Percentiles rank a stretch among this genome's conserved stretches.
Evolutionary conservation across 441 rosid genomes (phyloP).

Genomic region (Viola pubescens): DNA sequence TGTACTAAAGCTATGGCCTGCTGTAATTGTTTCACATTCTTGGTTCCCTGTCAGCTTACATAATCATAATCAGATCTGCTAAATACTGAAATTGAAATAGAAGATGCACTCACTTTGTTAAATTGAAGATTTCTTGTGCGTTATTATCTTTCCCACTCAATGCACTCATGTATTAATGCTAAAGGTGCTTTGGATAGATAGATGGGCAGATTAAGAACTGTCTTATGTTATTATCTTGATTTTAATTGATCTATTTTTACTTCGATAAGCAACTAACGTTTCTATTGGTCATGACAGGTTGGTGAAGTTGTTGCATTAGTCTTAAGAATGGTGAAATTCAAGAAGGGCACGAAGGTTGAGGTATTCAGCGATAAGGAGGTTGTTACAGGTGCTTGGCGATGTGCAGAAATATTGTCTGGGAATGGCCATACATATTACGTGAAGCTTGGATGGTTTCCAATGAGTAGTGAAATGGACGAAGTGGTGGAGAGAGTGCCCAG

Average conservation of each 20-base stretch:
- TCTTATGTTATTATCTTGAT: too few relatives aligned
- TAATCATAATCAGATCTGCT: too few relatives aligned
- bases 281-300: constrained; percentile 4
- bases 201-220: too few relatives aligned
- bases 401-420: constrained; percentile 35
- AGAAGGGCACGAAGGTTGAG: constrained; percentile 40
- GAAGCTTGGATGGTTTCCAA: constrained; percentile 20
- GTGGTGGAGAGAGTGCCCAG: constrained; percentile 34
- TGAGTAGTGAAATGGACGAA: constrained; percentile 3
- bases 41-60: too few relatives aligned
- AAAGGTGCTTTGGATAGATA: too few relatives aligned
- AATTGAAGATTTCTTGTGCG: too few relatives aligned
- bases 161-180: too few relatives aligned
- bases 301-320: neutral
- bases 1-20: too few relatives aligned
- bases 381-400: constrained; percentile 28
- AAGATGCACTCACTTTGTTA: too few relatives aligned
- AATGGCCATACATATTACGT: constrained; percentile 36
- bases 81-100: too few relatives aligned
- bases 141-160: too few relatives aligned
- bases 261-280: neutral
- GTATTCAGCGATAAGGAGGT: constrained; percentile 28
- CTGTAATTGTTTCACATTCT: too few relatives aligned
- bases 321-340: constrained; percentile 31
- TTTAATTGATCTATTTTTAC: neutral